A percentile compares a stretch with the other conserved stretches of the same genome.
Evolutionary conservation across 768 basidiomycete genomes (phyloP).

Genomic region (Psilocybe sp.): DNA sequence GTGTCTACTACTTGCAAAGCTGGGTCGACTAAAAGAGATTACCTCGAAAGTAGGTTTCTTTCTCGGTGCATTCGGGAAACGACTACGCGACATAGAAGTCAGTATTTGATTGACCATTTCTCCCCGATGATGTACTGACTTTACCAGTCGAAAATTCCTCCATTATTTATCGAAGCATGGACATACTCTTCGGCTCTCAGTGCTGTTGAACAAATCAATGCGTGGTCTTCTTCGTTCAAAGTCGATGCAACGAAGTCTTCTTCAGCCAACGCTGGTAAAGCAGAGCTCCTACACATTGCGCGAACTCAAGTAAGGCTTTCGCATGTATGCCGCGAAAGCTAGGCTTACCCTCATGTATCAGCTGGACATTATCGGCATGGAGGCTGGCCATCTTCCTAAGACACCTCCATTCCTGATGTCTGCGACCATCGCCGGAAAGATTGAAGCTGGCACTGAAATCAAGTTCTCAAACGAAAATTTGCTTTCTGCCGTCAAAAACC

Average conservation of each 20-base stretch:
- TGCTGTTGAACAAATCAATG: slow-evolving; percentile 75
- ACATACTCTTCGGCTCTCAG: slow-evolving; percentile 86
- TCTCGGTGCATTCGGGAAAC: slow-evolving; percentile 71
- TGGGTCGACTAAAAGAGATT: slow-evolving; percentile 68
- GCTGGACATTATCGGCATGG: slow-evolving; percentile 85
- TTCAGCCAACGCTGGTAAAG: slow-evolving; percentile 72
- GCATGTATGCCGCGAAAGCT: not conserved
- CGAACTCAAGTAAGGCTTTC: slow-evolving; percentile 65
- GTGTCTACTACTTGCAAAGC: slow-evolving; percentile 68
- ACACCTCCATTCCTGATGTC: slow-evolving; percentile 70
- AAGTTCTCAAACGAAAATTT: slow-evolving; percentile 63
- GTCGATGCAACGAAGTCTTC: slow-evolving; percentile 45
- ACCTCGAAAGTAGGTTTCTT: slow-evolving; percentile 72
- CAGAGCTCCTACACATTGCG: slow-evolving; percentile 89
- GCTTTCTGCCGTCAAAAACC: slow-evolving; percentile 49
- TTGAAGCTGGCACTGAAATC: slow-evolving; percentile 18
- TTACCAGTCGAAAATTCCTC: slow-evolving; percentile 40
- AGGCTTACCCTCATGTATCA: slow-evolving; percentile 26
- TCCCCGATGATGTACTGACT: slow-evolving; percentile 3
- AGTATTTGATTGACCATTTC: slow-evolving; percentile 32
- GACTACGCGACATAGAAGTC: slow-evolving; percentile 76
- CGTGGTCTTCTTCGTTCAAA: slow-evolving; percentile 55
- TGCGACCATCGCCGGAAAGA: slow-evolving; percentile 20
- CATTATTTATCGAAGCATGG: slow-evolving; percentile 90
- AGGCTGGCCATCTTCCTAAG: slow-evolving; percentile 66